A percentile compares a stretch with the other conserved stretches of the same genome.
phyloP scores from a whole-genome alignment of 306 rosid species.

The Quercus alba region DNA sequence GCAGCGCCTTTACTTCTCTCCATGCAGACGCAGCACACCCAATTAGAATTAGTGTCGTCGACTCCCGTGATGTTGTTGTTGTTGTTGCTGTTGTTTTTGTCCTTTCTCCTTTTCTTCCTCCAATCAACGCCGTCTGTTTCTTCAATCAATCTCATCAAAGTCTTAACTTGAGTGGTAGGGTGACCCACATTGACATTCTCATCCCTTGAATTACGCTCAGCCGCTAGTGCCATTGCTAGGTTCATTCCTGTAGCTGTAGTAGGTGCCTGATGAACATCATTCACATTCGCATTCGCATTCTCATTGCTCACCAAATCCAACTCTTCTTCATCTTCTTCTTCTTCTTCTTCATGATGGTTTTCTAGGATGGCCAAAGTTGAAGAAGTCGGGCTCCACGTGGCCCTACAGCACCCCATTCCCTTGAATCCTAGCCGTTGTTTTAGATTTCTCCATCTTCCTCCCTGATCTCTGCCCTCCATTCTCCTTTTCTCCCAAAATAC shows the following conservation, averaged over 20 bases:
- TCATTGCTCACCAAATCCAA: conserved; percentile 5
- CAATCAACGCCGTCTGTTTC: conserved; percentile 54
- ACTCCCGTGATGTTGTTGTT: not conserved
- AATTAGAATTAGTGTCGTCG: conserved; percentile 36
- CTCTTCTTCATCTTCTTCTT: conserved; percentile 22
- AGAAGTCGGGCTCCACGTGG: conserved; percentile 52
- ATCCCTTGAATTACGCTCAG: conserved; percentile 50
- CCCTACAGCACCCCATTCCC: conserved; percentile 85
- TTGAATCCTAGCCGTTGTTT: conserved; percentile 75
- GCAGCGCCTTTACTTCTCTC: conserved; percentile 91
- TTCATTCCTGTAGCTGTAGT: conserved; percentile 55
- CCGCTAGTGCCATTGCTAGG: conserved; percentile 85
- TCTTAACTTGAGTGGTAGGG: not conserved
- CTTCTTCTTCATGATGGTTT: conserved; percentile 16
- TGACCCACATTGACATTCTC: not conserved
- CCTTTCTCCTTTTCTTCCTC: conserved; percentile 15
- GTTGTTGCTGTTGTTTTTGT: not conserved
- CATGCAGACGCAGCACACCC: conserved; percentile 97
- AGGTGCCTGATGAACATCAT: conserved; percentile 22
- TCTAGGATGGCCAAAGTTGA: conserved; percentile 36
- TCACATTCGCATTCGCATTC: conserved; percentile 30
- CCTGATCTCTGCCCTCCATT: conserved; percentile 56
- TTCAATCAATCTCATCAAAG: conserved; percentile 78
- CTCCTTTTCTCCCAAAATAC: conserved; percentile 45
- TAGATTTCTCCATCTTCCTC: conserved; percentile 45